These are phyloP conservation scores for Trichoderma semiorbis DNA, from an alignment of 2,329 filamentous ascomycete genomes.

Conservation along the genomic window DNA sequence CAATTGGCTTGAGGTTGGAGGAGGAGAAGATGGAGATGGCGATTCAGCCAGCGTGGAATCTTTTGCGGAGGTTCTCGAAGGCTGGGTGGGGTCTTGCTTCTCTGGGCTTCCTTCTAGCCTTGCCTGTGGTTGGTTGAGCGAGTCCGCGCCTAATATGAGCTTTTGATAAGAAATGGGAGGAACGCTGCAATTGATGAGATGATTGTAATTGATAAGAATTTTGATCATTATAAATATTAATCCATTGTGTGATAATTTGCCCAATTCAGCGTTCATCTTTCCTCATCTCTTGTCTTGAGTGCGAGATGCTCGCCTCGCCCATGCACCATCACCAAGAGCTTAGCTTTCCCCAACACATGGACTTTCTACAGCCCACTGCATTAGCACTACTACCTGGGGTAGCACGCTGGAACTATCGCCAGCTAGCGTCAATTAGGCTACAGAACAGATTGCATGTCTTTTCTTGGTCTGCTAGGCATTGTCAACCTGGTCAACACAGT, in stretches of 20 bases:
- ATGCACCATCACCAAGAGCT: neutral
- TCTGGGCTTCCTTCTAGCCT: slow-evolving; percentile 2
- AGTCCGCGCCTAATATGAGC: neutral
- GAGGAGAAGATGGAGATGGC: slow-evolving; percentile 13
- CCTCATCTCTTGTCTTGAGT: neutral
- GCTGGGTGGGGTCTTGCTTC: slow-evolving; percentile 8
- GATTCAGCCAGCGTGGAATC: slow-evolving; percentile 21
- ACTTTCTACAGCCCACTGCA: neutral
- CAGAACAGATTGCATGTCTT: neutral
- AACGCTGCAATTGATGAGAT: neutral
- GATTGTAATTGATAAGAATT: neutral
- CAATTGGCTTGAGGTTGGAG: slow-evolving; percentile 23
- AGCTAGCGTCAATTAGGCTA: neutral
- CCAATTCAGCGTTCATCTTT: neutral
- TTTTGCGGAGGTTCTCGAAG: slow-evolving; percentile 20
- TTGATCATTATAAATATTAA: neutral
- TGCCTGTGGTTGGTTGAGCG: neutral
- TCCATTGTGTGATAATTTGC: neutral
- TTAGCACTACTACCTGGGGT: neutral
- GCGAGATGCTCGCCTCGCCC: neutral
- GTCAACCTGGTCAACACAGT: neutral
- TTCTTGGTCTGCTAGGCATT: neutral
- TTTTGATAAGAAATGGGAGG: neutral
- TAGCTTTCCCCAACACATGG: neutral
- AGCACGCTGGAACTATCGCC: neutral